Conservation (phyloP, 805 yeast species). For the Lipomyces kockii region DNA sequence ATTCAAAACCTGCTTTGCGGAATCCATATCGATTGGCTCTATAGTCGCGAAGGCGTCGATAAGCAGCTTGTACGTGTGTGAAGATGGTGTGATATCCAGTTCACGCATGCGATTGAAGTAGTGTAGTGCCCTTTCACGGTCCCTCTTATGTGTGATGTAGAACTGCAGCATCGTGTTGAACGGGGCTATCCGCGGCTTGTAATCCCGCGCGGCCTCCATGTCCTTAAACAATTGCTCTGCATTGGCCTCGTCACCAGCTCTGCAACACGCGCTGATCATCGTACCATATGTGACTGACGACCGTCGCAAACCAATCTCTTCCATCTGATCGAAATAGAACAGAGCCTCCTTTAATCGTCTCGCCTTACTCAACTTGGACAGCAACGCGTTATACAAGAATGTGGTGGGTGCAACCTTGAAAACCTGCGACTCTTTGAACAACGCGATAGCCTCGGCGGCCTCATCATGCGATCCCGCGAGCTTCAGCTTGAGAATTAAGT, state of each 20-base stretch:
- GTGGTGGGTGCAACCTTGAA: constrained; percentile 43
- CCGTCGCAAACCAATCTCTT: constrained; percentile 36
- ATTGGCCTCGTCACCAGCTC: constrained; percentile 44
- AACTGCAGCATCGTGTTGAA: constrained; percentile 49
- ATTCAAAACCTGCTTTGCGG: constrained; percentile 46
- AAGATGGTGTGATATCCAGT: constrained; percentile 41
- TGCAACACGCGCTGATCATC: constrained; percentile 47
- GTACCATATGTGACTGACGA: constrained; percentile 48
- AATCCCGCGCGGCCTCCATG: constrained; percentile 44
- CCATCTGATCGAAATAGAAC: constrained; percentile 45
- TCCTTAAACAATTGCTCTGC: constrained; percentile 46
- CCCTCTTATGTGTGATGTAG: constrained; percentile 44
- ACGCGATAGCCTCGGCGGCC: constrained; percentile 43
- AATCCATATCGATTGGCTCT: constrained; percentile 44
- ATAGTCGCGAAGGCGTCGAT: constrained; percentile 47
- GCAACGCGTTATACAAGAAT: constrained; percentile 45
- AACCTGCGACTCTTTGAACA: constrained; percentile 44
- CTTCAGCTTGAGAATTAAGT: constrained; percentile 40
- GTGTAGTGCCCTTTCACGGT: constrained; percentile 44
- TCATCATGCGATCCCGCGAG: constrained; percentile 43
- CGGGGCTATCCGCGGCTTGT: constrained; percentile 45
- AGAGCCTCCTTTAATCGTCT: constrained; percentile 45
- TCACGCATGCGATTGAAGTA: constrained; percentile 42
- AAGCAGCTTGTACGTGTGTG: constrained; percentile 49
- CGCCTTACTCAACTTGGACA: constrained; percentile 47